Evolutionary conservation across 2,329 filamentous ascomycete genomes (phyloP).

Genomic region (Scleromitrula shiraiana): DNA sequence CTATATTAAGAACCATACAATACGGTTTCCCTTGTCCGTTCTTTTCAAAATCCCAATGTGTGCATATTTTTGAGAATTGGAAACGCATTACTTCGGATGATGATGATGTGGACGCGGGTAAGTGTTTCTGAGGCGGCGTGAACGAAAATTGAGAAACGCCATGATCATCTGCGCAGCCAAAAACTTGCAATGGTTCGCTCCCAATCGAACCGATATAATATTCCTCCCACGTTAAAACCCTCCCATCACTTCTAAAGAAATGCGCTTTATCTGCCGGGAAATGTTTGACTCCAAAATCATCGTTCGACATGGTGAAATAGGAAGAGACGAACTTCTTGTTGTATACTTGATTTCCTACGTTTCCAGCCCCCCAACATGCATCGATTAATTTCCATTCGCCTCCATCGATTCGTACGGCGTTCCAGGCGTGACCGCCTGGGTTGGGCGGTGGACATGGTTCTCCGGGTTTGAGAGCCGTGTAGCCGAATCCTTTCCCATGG

Average conservation of each 20-base stretch:
- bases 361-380: constrained; percentile 85
- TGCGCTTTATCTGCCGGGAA: constrained; percentile 61
- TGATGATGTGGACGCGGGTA: constrained; percentile 42
- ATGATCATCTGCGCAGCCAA: constrained; percentile 36
- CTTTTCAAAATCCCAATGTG: constrained; percentile 71
- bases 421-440: constrained; percentile 75
- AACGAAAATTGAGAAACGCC: constrained; percentile 52
- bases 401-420: constrained; percentile 78
- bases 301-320: constrained; percentile 56
- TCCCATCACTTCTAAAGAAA: constrained; percentile 70
- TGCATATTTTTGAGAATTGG: constrained; percentile 70
- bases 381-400: constrained; percentile 90
- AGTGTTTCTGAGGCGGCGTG: constrained; percentile 49
- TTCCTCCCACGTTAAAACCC: constrained; percentile 66
- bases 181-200: constrained; percentile 40
- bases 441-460: constrained; percentile 56
- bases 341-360: constrained; percentile 52
- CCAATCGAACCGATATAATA: constrained; percentile 60
- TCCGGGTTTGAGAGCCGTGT: constrained; percentile 53
- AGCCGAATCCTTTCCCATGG: constrained; percentile 81
- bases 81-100: constrained; percentile 61
- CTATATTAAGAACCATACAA: constrained; percentile 60
- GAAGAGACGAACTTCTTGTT: constrained; percentile 58
- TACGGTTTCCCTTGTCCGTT: constrained; percentile 59
- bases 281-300: constrained; percentile 73